A percentile compares a stretch with the other conserved stretches of the same genome.
phyloP scores from a whole-genome alignment of 768 basidiomycete species.

The Calocybe gangraenosa region DNA sequence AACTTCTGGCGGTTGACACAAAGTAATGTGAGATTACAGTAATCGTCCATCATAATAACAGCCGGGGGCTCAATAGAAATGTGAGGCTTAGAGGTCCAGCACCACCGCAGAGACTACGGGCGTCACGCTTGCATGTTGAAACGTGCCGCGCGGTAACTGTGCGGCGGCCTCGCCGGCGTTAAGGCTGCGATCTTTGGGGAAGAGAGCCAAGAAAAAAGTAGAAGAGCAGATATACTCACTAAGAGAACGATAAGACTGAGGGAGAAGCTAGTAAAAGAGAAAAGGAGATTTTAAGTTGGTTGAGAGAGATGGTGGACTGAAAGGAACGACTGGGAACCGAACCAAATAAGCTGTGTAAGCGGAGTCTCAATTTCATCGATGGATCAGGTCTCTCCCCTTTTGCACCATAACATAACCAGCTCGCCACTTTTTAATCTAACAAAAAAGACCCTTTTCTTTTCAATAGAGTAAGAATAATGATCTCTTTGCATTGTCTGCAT shows the following conservation, averaged over 20 bases:
- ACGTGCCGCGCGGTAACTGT: constrained; percentile 11
- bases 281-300: constrained; percentile 12
- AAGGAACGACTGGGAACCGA: constrained; percentile 30
- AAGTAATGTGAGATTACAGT: constrained; percentile 4
- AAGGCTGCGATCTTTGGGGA: constrained; percentile 5
- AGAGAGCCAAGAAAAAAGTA: constrained; percentile 9
- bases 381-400: constrained; percentile 18
- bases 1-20: constrained; percentile 27
- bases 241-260: no score
- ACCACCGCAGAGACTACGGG: constrained; percentile 5
- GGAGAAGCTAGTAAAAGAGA: constrained; percentile 1
- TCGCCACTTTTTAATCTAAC: no score
- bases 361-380: constrained; percentile 44
- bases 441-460: not conserved
- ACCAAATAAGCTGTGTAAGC: constrained; percentile 42
- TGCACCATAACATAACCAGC: no score
- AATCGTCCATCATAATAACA: constrained; percentile 6
- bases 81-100: constrained; percentile 1
- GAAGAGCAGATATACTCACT: constrained; percentile 23
- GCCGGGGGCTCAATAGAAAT: constrained; percentile 1
- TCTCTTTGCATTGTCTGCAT: no score
- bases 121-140: constrained; percentile 17
- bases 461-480: no score
- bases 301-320: constrained; percentile 22
- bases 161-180: constrained; percentile 10